phyloP scores from a whole-genome alignment of 129 eudicot species.

The Flaveria bidentis region DNA sequence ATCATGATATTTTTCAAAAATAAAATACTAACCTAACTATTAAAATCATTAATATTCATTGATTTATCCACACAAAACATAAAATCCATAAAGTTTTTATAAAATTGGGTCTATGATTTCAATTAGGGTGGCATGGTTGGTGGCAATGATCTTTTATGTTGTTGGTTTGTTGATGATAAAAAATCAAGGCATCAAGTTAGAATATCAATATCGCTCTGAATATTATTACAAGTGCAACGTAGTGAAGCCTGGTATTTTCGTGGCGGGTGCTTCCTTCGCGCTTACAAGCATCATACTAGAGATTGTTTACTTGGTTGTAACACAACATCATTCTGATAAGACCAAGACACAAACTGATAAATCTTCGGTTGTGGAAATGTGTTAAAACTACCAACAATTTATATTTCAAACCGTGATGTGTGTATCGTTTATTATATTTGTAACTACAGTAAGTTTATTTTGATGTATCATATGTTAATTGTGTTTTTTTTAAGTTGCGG shows the following conservation, averaged over 20 bases:
- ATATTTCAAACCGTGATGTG: background rate
- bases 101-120: background rate
- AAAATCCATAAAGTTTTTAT: background rate
- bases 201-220: background rate
- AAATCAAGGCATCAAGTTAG: conserved; percentile 2
- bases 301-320: conserved; percentile 12
- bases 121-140: conserved; percentile 29
- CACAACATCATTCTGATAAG: background rate
- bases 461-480: background rate
- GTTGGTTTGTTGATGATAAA: conserved; percentile 16
- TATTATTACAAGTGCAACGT: conserved; percentile 9
- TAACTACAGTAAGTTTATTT: background rate
- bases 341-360: background rate
- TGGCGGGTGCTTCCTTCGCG: conserved; percentile 18
- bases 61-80: background rate
- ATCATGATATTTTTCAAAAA: background rate
- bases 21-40: background rate
- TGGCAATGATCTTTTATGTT: conserved; percentile 16
- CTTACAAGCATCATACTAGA: conserved; percentile 17
- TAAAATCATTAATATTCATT: too few relatives aligned
- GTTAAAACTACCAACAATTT: background rate
- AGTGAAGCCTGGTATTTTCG: conserved; percentile 23
- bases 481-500: background rate
- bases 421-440: background rate
- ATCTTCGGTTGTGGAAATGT: background rate